Evolutionary conservation across 163 green algal species (phyloP).

Genomic region (Scenedesmus sp.): DNA sequence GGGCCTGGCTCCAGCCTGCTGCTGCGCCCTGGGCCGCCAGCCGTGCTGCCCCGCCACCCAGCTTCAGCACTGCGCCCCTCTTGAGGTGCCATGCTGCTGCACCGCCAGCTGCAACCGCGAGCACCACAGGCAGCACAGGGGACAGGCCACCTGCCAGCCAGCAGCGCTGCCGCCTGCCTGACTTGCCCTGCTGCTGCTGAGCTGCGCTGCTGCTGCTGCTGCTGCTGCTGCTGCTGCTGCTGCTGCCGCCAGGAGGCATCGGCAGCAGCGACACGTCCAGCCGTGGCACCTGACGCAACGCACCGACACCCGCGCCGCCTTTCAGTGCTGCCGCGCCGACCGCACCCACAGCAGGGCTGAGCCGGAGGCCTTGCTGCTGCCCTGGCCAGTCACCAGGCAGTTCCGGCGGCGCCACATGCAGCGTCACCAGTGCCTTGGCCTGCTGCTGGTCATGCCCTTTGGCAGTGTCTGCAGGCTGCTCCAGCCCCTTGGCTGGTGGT

Average conservation of each 20-base stretch:
- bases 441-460: not conserved
- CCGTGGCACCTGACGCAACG: not conserved
- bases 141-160: not conserved
- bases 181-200: not conserved
- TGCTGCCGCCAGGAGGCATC: not conserved
- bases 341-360: not conserved
- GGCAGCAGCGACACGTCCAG: not conserved
- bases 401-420: slow-evolving; percentile 32
- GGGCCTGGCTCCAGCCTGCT: no score
- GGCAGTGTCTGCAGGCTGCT: not conserved
- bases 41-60: not conserved
- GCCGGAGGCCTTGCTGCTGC: slow-evolving; percentile 19
- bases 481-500: no score
- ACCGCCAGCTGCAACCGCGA: slow-evolving; percentile 6
- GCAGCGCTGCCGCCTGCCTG: not conserved
- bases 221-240: not conserved
- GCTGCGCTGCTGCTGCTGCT: not conserved
- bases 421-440: not conserved
- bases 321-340: not conserved
- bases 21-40: not conserved
- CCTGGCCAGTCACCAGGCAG: not conserved
- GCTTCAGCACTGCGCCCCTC: not conserved
- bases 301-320: not conserved
- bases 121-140: not conserved
- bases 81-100: slow-evolving; percentile 28